Conservation (phyloP, 352 stramenopile species). For the Pythium biforme region DNA sequence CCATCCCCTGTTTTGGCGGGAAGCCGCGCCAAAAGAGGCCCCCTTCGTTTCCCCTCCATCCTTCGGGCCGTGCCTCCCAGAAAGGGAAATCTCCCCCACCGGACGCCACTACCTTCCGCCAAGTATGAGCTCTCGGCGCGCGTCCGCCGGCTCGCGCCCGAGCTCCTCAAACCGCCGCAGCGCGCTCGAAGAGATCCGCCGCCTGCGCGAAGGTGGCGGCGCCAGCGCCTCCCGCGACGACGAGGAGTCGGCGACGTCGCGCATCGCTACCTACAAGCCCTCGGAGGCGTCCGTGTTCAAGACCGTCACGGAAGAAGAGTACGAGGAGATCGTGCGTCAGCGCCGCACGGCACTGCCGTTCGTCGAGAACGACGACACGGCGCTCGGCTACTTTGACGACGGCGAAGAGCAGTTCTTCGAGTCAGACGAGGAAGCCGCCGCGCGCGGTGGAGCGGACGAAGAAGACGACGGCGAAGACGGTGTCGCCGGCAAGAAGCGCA, state of each 20-base stretch:
- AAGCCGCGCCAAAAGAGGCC: conserved; percentile 10
- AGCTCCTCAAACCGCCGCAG: conserved; percentile 29
- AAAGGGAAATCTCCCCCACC: too few relatives aligned
- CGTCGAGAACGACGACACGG: conserved; percentile 81
- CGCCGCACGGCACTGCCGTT: conserved; percentile 76
- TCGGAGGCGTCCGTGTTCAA: conserved; percentile 83
- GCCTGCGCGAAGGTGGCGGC: conserved; percentile 52
- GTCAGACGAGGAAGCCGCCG: conserved; percentile 50
- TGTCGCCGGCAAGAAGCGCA: conserved; percentile 58
- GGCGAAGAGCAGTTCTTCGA: conserved; percentile 90
- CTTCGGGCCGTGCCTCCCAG: too few relatives aligned
- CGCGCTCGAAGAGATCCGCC: conserved; percentile 77
- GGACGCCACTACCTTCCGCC: too few relatives aligned
- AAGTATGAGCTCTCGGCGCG: conserved; percentile 57
- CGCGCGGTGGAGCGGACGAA: conserved; percentile 20
- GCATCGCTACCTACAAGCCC: conserved; percentile 71
- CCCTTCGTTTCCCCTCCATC: background rate
- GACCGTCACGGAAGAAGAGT: conserved; percentile 82
- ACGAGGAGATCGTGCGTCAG: conserved; percentile 81
- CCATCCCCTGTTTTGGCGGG: conserved; percentile 24
- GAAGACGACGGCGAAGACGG: conserved; percentile 43
- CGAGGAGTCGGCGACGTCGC: conserved; percentile 38
- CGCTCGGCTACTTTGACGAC: conserved; percentile 88
- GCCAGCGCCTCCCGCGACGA: conserved; percentile 20
- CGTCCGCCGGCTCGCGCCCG: conserved; percentile 25